Percentiles rank a stretch among this genome's conserved stretches.
phyloP scores from a whole-genome alignment of 306 rosid genomes.

The Lotus japonicus region DNA sequence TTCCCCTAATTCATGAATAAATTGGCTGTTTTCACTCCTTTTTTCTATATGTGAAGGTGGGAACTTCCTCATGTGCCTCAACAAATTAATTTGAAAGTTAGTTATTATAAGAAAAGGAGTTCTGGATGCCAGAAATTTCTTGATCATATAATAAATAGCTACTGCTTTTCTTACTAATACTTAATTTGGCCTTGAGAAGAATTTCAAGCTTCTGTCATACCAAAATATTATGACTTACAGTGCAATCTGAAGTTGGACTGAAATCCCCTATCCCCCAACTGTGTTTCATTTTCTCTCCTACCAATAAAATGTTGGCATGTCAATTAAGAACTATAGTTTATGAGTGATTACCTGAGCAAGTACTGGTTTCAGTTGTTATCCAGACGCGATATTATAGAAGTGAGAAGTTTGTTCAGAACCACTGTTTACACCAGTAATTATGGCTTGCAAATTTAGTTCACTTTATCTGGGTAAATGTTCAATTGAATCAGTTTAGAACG shows the following conservation, averaged over 20 bases:
- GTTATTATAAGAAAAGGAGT: not conserved
- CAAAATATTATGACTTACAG: not conserved
- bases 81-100: not conserved
- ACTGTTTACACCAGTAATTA: not conserved
- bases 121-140: not conserved
- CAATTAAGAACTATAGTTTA: too few species aligned
- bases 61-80: not conserved
- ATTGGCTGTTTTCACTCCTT: not conserved
- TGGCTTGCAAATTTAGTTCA: not conserved
- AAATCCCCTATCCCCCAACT: too few species aligned
- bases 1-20: slow-evolving; percentile 10
- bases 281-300: too few species aligned
- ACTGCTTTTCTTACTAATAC: not conserved
- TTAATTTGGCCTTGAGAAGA: not conserved
- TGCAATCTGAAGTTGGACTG: not conserved
- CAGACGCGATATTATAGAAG: not conserved
- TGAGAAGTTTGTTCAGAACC: not conserved
- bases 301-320: too few species aligned
- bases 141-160: not conserved
- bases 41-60: not conserved
- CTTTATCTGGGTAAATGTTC: not conserved
- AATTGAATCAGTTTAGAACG: not conserved
- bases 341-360: not conserved
- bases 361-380: slow-evolving; percentile 2
- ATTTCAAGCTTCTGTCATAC: not conserved